These are phyloP conservation scores for Scalesia atractyloides DNA, from an alignment of 129 eudicot species.

Conservation along the genomic window DNA sequence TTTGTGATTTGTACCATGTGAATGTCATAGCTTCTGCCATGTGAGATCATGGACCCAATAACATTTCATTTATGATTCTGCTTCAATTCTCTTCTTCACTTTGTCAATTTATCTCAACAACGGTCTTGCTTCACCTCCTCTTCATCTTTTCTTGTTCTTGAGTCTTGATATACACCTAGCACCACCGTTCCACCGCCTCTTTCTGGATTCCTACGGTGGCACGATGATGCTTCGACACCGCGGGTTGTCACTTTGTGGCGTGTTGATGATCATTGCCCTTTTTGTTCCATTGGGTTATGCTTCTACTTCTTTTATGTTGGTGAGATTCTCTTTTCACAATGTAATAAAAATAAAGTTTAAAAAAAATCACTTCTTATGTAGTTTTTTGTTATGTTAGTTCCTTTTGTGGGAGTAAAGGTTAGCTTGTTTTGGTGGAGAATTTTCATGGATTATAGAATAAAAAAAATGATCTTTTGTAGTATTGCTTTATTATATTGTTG, in stretches of 20 bases:
- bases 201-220: slow-evolving; percentile 3
- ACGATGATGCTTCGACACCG: slow-evolving; percentile 42
- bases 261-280: slow-evolving; percentile 39
- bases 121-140: not conserved
- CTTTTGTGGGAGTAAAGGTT: slow-evolving; percentile 24
- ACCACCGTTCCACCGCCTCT: not conserved
- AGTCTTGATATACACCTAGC: not conserved
- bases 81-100: slow-evolving; percentile 1
- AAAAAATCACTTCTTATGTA: not conserved
- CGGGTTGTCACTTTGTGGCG: slow-evolving; percentile 46
- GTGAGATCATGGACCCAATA: slow-evolving; percentile 29
- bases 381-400: not conserved
- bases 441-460: slow-evolving; percentile 11
- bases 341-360: not conserved
- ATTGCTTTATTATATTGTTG: slow-evolving; percentile 12
- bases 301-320: slow-evolving; percentile 56
- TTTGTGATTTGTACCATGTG: slow-evolving; percentile 26
- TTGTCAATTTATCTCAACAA: not conserved
- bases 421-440: slow-evolving; percentile 29
- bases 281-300: slow-evolving; percentile 51
- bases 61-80: slow-evolving; percentile 12
- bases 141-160: slow-evolving; percentile 1
- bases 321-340: slow-evolving; percentile 30
- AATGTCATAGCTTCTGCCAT: slow-evolving; percentile 25
- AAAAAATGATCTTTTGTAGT: slow-evolving; percentile 13